Base-by-base conservation (phyloP, 129 eudicot species). In the Sambucus nigra region DNA sequence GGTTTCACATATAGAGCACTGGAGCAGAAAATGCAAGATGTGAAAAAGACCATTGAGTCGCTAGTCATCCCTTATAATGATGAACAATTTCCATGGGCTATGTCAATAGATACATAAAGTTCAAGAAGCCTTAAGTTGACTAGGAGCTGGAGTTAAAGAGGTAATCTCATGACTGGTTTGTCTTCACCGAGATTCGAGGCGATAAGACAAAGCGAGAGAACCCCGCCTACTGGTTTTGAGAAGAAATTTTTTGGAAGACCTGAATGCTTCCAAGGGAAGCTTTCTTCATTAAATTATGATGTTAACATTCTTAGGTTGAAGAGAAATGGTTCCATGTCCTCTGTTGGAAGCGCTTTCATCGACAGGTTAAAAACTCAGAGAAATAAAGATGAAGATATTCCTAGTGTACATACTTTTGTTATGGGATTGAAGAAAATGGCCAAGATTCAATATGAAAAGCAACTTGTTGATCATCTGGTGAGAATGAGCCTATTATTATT, bases 371-470 rank as follows among this genome's bases (percentile, higher is more conserved):
- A 45, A 49, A 47, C 53, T 45, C 78, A 50, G 55, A 67, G 67
- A 47, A 53, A 51, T 55, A 66, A 65, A n/a, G 96, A 88, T 63
- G 98, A 81, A 53, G 95, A 85, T 67, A 79, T 91, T 47, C 92
- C 95, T 8, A 91, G 89, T 66, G 74, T 91, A 20, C 85, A 76
- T 65, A 74, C 73, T 8, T 91, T 91, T 45, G 94, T 91, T 58
- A 89, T 94, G 17, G 95, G 87, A 23, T 70, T 91, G 63, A 85
- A 76, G 64, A 85, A 91, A 74, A 78, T 81, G 95, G n/a, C n/a
- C n/a, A 85, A 85, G 73, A 73, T 73, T 58, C 88, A 84, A 38
- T 76, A 64, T 71, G 94, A 73, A 47, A 66, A 65, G 46, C 71
- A 66, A 61, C 45, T 65, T 48, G 41, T 16, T 14, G 54, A 39